Evolutionary conservation across 2,329 filamentous ascomycete species (phyloP).

Genomic region (Fusarium sp.): DNA sequence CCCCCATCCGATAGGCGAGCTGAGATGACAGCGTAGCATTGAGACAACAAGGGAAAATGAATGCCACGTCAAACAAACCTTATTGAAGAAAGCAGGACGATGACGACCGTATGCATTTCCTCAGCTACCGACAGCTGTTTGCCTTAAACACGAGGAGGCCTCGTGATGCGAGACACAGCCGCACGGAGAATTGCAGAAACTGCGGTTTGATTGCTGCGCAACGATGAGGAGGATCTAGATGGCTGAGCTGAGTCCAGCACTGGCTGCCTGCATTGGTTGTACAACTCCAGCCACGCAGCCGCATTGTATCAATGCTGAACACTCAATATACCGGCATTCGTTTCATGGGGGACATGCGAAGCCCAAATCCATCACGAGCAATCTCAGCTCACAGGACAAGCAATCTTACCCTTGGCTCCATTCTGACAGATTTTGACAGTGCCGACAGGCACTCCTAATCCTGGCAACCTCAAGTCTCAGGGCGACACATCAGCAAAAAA

Average conservation of each 20-base stretch:
- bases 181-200: neutral
- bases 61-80: neutral
- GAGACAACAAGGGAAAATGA: neutral
- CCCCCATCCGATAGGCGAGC: conserved; percentile 15
- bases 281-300: conserved; percentile 5
- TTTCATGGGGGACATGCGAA: neutral
- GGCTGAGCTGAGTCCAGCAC: neutral
- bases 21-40: conserved; percentile 22
- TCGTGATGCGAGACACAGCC: neutral
- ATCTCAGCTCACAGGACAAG: conserved; percentile 12
- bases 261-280: conserved; percentile 13
- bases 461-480: conserved; percentile 14
- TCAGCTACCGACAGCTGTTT: neutral
- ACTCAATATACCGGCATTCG: neutral
- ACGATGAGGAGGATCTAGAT: neutral
- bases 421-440: conserved; percentile 12
- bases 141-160: neutral
- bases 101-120: neutral
- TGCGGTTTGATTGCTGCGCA: conserved; percentile 22
- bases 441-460: conserved; percentile 9
- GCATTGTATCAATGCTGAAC: neutral
- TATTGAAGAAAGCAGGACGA: neutral
- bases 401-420: conserved; percentile 2
- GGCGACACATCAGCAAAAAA: conserved; percentile 9
- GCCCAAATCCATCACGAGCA: neutral